A percentile compares a stretch with the other conserved stretches of the same genome.
Evolutionary conservation across 176 grass and related monocot genomes (phyloP).

Genomic region (Musa itinerans): DNA sequence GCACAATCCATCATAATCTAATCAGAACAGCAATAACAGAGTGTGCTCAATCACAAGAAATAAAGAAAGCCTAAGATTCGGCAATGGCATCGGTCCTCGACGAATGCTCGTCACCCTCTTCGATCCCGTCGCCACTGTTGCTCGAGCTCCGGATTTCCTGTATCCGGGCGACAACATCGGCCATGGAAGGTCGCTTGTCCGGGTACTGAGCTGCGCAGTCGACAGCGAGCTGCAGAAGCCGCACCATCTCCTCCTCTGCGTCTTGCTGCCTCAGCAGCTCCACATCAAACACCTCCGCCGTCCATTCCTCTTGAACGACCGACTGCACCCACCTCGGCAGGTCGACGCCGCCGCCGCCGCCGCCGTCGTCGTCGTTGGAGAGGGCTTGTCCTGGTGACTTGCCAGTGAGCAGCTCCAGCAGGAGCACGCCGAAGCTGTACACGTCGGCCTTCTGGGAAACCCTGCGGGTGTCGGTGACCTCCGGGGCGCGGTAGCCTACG

Average conservation of each 20-base stretch:
- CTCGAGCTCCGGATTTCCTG: background rate
- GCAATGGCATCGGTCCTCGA: too few species aligned
- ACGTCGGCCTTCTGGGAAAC: conserved; percentile 31
- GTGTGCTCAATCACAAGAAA: too few species aligned
- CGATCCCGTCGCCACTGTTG: too few species aligned
- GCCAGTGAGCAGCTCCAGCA: conserved; percentile 73
- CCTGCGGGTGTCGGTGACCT: background rate
- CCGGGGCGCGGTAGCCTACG: conserved; percentile 12
- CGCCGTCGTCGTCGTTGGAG: background rate
- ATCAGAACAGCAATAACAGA: too few species aligned
- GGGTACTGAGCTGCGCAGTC: background rate
- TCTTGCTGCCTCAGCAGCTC: background rate
- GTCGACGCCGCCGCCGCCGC: background rate
- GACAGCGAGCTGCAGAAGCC: background rate
- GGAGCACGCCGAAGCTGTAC: conserved; percentile 70
- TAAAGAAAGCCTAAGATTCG: too few species aligned
- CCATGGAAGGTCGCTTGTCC: background rate
- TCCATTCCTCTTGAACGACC: background rate
- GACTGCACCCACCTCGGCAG: background rate
- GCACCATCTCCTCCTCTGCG: background rate
- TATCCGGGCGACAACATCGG: background rate
- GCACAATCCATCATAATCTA: too few species aligned
- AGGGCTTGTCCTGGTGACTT: background rate
- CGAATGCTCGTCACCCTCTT: too few species aligned
- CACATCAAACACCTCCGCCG: background rate